Evolutionary conservation across 305 asterid species (phyloP).

Genomic region (Euphrasia arctica): DNA sequence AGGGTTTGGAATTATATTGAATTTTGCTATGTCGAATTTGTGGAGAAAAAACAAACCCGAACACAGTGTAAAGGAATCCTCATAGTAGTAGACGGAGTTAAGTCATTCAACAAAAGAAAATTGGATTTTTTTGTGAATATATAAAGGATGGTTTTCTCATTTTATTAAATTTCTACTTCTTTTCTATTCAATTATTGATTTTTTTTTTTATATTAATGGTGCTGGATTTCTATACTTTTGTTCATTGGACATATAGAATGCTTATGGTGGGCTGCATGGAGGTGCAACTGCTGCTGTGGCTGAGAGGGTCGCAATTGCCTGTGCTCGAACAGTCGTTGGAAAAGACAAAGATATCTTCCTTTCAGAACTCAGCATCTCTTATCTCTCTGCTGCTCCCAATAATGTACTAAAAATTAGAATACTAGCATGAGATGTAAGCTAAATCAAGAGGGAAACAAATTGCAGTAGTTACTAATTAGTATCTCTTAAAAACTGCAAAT

Average conservation of each 20-base stretch:
- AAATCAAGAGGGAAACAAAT: neutral
- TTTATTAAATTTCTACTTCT: neutral
- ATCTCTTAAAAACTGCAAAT: neutral
- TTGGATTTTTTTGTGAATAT: neutral
- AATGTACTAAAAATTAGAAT: constrained; percentile 34
- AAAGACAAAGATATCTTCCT: constrained; percentile 65
- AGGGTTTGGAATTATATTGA: constrained; percentile 7
- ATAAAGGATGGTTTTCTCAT: neutral
- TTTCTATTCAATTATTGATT: neutral
- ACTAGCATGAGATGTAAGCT: neutral
- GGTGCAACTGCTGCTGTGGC: constrained; percentile 75
- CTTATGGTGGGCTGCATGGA: constrained; percentile 69
- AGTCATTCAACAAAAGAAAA: no score
- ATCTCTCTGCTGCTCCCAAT: constrained; percentile 64
- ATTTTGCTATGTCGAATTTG: neutral
- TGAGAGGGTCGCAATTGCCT: constrained; percentile 61
- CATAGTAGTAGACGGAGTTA: no score
- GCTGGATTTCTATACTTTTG: constrained; percentile 20
- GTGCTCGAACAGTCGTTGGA: constrained; percentile 75
- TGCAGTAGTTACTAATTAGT: neutral
- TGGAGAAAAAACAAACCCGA: no score
- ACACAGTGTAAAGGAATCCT: no score
- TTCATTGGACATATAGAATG: constrained; percentile 37
- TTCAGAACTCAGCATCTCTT: constrained; percentile 68
- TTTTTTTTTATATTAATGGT: constrained; percentile 2